Evolutionary conservation across 192 early-diverging fungal species (phyloP).

Genomic region (Entrophospora sp.): DNA sequence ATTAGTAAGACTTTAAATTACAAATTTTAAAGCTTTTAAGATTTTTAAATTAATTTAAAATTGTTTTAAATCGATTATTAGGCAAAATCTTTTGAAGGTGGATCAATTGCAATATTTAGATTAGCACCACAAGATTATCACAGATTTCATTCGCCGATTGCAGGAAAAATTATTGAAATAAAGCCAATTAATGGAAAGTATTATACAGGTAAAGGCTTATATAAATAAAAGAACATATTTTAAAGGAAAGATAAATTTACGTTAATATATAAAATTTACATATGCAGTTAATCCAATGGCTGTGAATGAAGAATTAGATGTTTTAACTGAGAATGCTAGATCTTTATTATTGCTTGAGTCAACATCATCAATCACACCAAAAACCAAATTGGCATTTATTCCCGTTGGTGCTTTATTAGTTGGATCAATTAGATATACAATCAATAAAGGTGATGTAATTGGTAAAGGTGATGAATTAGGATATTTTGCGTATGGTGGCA

Average conservation of each 20-base stretch:
- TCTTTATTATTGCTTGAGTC: not conserved
- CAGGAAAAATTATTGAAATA: slow-evolving; percentile 49
- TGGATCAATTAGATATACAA: slow-evolving; percentile 62
- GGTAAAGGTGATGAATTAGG: slow-evolving; percentile 61
- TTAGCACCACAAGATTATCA: slow-evolving; percentile 85
- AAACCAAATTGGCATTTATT: slow-evolving; percentile 57
- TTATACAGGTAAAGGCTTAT: too few species aligned
- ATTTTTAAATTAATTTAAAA: too few species aligned
- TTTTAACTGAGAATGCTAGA: not conserved
- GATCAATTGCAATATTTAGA: slow-evolving; percentile 60
- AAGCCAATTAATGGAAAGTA: slow-evolving; percentile 53
- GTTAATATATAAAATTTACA: too few species aligned
- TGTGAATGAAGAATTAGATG: slow-evolving; percentile 42
- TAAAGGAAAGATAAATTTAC: too few species aligned
- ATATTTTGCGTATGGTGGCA: slow-evolving; percentile 76
- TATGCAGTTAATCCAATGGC: slow-evolving; percentile 83
- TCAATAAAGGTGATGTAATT: too few species aligned
- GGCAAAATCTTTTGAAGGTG: slow-evolving; percentile 51
- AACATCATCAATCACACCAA: slow-evolving; percentile 47
- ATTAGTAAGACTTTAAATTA: too few species aligned
- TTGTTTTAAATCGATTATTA: too few species aligned
- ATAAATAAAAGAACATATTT: too few species aligned
- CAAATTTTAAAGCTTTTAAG: too few species aligned
- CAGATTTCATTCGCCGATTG: slow-evolving; percentile 64
- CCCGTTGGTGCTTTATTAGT: slow-evolving; percentile 82